A percentile compares a stretch with the other conserved stretches of the same genome.
Conservation (phyloP, 2,329 filamentous ascomycete species). For the Epichloe amarillans region DNA sequence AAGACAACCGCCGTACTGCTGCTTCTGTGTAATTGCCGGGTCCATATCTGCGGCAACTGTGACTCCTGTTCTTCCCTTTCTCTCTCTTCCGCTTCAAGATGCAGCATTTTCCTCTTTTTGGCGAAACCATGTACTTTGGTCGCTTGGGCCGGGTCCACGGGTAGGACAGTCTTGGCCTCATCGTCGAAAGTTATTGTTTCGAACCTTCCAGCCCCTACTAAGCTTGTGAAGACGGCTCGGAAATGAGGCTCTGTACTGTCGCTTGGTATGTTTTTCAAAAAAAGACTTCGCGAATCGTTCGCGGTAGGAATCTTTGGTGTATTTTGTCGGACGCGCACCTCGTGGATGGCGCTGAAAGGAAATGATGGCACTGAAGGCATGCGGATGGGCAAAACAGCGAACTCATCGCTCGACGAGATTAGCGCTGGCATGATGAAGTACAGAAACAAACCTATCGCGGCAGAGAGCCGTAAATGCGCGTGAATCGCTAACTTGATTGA, state of each 20-base stretch:
- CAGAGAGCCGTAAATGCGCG: neutral
- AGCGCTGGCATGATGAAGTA: conserved; percentile 15
- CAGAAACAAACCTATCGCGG: too few species aligned
- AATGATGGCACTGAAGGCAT: conserved; percentile 52
- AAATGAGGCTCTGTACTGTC: conserved; percentile 72
- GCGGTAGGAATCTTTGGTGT: conserved; percentile 62
- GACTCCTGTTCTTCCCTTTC: conserved; percentile 44
- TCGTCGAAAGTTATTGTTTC: conserved; percentile 66
- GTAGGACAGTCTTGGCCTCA: conserved; percentile 30
- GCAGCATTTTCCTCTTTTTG: conserved; percentile 28
- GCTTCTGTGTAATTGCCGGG: conserved; percentile 53
- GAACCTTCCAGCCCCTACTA: conserved; percentile 67
- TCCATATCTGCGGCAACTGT: conserved; percentile 59
- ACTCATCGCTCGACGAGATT: conserved; percentile 34
- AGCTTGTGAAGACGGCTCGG: conserved; percentile 57
- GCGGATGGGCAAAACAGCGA: conserved; percentile 54
- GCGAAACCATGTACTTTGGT: conserved; percentile 21
- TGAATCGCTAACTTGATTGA: neutral
- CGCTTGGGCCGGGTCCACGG: conserved; percentile 36
- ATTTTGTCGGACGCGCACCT: conserved; percentile 77
- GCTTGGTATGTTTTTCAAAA: conserved; percentile 84
- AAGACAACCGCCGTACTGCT: conserved; percentile 70
- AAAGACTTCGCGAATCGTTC: conserved; percentile 67
- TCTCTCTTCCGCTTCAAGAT: conserved; percentile 41
- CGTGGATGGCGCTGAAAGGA: conserved; percentile 54